Base-by-base conservation (phyloP, 208 protist species). In the Leishmania tarentolae region DNA sequence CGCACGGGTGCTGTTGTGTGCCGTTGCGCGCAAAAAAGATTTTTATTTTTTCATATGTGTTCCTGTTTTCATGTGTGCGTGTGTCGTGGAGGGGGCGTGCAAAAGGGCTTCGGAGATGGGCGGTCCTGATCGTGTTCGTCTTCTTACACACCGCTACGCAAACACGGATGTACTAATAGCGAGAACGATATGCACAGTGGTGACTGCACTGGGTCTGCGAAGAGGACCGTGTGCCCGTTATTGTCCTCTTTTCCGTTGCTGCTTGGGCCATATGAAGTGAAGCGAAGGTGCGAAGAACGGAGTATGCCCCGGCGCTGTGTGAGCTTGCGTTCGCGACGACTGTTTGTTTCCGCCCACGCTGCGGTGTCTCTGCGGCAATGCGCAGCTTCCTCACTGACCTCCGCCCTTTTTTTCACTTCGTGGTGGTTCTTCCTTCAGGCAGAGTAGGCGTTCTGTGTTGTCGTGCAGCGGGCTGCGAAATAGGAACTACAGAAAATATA, bases 81-180 rank as follows among this genome's bases (percentile, higher is more conserved):
- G 37, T 77, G 17, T 68, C 35, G 44, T 31, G 42, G 3, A 11
- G 74, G 19, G 74, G 19, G 9, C 35, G 74, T 52, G 31, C 28
- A 8, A 9, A n/a, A 9, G n/a, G 11, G 35, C 28, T 3, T 52
- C 5, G 31, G 24, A 17, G 72, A 1, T 3, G 35, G 6, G 19
- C 40, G 50, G 47, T 35, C 35, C n/a, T 13, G 13, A 21, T 11
- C 50, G 17, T 24, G 3, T 53, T 8, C 42, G 44, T 13, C 40
- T 19, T 40, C n/a, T 66, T 50, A 5, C 71, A 52, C 53, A 46
- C 57, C 3, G 31, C 57, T 37, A 57, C 52, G 1, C 52, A 76
- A 44, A 19, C 56, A 69, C 24, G n/a, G 56, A 65, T 78, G 61
- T 78, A 78, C 42, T 35, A 4, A 28, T 78, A 69, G 42, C 35